Conservation (phyloP, 768 basidiomycete species). For the Amanita brunnescens region DNA sequence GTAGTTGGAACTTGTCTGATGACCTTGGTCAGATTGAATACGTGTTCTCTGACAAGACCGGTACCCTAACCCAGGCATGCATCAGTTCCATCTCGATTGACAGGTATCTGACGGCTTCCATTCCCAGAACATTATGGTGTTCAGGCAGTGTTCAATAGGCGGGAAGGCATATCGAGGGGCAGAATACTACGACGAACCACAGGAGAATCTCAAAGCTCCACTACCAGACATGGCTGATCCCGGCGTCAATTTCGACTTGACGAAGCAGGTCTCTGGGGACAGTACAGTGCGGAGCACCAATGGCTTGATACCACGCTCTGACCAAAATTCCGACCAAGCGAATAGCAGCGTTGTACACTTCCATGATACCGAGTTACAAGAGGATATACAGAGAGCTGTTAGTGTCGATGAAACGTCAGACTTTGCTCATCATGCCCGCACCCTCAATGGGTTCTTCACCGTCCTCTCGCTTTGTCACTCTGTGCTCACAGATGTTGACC, state of each 20-base stretch:
- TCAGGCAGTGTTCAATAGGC: conserved; percentile 85
- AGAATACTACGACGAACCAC: neutral
- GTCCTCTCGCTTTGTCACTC: conserved; percentile 95
- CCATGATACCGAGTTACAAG: conserved; percentile 41
- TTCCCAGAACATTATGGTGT: conserved; percentile 80
- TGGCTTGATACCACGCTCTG: conserved; percentile 6
- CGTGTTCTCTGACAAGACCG: conserved; percentile 98
- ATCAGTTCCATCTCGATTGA: neutral
- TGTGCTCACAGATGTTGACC: conserved; percentile 70
- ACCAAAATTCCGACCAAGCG: conserved; percentile 6
- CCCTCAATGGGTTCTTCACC: conserved; percentile 86
- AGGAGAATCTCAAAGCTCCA: neutral
- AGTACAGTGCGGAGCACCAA: neutral
- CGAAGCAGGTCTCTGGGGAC: neutral
- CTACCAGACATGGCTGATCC: neutral
- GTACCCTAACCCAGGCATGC: conserved; percentile 79
- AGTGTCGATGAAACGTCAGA: conserved; percentile 40
- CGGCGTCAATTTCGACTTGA: neutral
- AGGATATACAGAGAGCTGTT: conserved; percentile 58
- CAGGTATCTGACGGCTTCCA: neutral
- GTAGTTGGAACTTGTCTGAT: conserved; percentile 94
- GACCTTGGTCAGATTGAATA: conserved; percentile 98
- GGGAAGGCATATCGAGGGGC: conserved; percentile 74
- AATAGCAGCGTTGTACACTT: conserved; percentile 34
- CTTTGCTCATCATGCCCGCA: conserved; percentile 56